Evolutionary conservation across 768 basidiomycete genomes (phyloP).

Genomic region (Collybiopsis confluens): DNA sequence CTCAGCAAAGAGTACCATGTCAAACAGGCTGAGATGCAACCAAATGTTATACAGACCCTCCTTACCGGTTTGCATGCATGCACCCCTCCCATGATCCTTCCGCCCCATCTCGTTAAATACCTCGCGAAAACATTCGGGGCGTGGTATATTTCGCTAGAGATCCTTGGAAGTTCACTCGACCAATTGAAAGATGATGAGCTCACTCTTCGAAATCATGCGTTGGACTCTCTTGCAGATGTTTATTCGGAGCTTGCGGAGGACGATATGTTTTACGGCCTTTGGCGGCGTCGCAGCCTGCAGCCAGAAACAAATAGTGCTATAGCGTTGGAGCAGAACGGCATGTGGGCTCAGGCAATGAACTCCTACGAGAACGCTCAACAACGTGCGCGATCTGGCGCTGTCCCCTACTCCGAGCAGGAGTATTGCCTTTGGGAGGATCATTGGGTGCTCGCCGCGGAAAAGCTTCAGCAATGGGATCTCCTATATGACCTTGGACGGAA

Average conservation of each 20-base stretch:
- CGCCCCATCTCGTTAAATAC: constrained; percentile 94
- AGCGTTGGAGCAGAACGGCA: constrained; percentile 91
- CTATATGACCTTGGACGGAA: constrained; percentile 85
- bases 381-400: constrained; percentile 72
- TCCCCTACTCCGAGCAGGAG: constrained; percentile 92
- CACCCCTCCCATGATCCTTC: constrained; percentile 80
- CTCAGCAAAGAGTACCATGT: constrained; percentile 93
- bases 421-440: constrained; percentile 99
- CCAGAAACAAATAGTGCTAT: constrained; percentile 85
- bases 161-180: constrained; percentile 78
- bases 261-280: constrained; percentile 95
- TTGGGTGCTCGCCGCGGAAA: constrained; percentile 94
- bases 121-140: constrained; percentile 93
- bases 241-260: constrained; percentile 96
- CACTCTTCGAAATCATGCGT: constrained; percentile 74
- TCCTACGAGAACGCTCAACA: constrained; percentile 89
- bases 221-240: constrained; percentile 88
- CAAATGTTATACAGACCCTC: constrained; percentile 90
- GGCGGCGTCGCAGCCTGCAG: constrained; percentile 87
- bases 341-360: constrained; percentile 91
- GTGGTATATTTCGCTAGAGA: constrained; percentile 90
- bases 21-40: constrained; percentile 82
- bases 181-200: constrained; percentile 76
- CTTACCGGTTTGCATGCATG: constrained; percentile 84
- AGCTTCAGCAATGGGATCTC: constrained; percentile 97